Conservation (phyloP, 306 rosid genomes). For the Hippophae gyantsensis region DNA sequence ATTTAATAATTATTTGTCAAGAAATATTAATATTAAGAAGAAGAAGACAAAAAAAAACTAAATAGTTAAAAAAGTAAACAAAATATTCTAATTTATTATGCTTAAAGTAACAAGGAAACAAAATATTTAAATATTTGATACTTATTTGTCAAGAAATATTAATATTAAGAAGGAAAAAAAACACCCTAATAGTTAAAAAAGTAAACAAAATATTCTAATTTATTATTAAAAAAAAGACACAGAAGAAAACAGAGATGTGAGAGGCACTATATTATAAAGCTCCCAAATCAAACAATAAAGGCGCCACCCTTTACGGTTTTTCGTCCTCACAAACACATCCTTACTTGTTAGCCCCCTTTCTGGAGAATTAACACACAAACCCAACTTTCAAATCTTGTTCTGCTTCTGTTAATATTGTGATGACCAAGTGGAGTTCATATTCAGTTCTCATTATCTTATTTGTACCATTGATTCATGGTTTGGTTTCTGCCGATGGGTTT, state of each 20-base stretch:
- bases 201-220: too few species aligned
- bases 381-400: neutral
- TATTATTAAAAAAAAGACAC: slow-evolving; percentile 7
- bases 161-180: too few species aligned
- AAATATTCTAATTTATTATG: too few species aligned
- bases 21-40: too few species aligned
- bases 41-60: too few species aligned
- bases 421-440: neutral
- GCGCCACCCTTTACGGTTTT: slow-evolving; percentile 19
- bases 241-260: neutral
- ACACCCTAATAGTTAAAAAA: too few species aligned
- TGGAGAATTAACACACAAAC: neutral
- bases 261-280: neutral
- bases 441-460: slow-evolving; percentile 18
- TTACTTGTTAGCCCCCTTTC: neutral
- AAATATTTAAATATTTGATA: too few species aligned
- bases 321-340: neutral
- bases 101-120: too few species aligned
- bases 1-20: too few species aligned
- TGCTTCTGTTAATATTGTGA: neutral
- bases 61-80: too few species aligned
- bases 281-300: slow-evolving; percentile 14
- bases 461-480: slow-evolving; percentile 15
- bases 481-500: neutral
- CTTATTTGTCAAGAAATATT: too few species aligned